These are phyloP conservation scores for Jamesozyma hellenica DNA, from an alignment of 805 yeast species.

Conservation along the genomic window DNA sequence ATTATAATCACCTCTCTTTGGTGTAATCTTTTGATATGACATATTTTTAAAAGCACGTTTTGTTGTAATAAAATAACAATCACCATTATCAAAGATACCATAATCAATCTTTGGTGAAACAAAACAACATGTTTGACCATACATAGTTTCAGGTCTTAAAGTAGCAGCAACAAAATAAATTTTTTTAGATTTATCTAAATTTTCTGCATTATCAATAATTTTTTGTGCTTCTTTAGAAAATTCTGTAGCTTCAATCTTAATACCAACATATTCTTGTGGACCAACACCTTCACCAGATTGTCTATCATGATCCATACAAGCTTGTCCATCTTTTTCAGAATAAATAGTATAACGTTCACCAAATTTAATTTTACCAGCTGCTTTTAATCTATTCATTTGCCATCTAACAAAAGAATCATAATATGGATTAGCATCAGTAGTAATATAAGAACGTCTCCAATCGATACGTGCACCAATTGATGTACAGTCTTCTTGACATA, in stretches of 20 bases:
- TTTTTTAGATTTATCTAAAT: conserved; percentile 44
- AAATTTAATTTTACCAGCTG: conserved; percentile 82
- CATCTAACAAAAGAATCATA: conserved; percentile 92
- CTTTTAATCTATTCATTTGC: conserved; percentile 87
- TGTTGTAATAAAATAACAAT: conserved; percentile 71
- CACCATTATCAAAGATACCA: conserved; percentile 82
- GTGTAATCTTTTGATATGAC: conserved; percentile 90
- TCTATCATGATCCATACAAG: conserved; percentile 99
- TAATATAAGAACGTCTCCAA: conserved; percentile 94
- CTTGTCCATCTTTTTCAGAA: conserved; percentile 97
- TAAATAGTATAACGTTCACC: conserved; percentile 97
- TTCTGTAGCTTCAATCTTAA: conserved; percentile 70
- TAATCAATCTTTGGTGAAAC: conserved; percentile 90
- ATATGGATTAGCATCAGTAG: conserved; percentile 92
- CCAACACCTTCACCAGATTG: conserved; percentile 92
- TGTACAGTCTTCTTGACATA: conserved; percentile 71
- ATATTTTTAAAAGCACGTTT: conserved; percentile 95
- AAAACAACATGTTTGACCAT: conserved; percentile 96
- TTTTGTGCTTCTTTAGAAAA: conserved; percentile 38
- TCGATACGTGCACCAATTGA: conserved; percentile 87
- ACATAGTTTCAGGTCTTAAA: conserved; percentile 97
- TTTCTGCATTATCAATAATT: conserved; percentile 24
- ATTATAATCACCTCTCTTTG: conserved; percentile 67
- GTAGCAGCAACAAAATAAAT: conserved; percentile 90
- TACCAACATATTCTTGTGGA: conserved; percentile 93